These are phyloP conservation scores for Halophytophthora batemanensis DNA, from an alignment of 352 stramenopile species.

Conservation along the genomic window DNA sequence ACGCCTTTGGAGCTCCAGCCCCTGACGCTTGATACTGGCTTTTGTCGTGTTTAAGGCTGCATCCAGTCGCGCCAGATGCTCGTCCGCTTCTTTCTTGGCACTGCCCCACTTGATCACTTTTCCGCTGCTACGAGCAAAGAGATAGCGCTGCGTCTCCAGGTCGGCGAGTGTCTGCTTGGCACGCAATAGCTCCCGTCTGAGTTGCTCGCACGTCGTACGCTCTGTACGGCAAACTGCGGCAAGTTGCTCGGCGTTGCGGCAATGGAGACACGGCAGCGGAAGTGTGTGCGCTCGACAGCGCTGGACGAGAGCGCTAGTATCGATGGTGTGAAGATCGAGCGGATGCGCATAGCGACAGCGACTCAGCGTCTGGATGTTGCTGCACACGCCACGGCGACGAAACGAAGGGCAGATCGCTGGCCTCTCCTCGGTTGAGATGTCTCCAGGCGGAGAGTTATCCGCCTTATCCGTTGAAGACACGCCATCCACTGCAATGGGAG, in stretches of 20 bases:
- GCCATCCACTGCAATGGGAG: neutral
- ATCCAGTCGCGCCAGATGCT: slow-evolving; percentile 35
- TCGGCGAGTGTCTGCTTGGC: slow-evolving; percentile 39
- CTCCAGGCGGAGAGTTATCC: neutral
- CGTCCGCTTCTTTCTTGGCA: slow-evolving; percentile 44
- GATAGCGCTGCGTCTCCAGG: slow-evolving; percentile 38
- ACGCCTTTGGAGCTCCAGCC: slow-evolving; percentile 12
- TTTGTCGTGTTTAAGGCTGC: slow-evolving; percentile 11
- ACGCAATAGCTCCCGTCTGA: slow-evolving; percentile 35
- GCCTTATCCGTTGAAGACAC: neutral
- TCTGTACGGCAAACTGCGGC: slow-evolving; percentile 21
- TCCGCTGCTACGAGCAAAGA: slow-evolving; percentile 41
- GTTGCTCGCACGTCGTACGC: slow-evolving; percentile 10
- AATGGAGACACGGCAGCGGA: slow-evolving; percentile 57
- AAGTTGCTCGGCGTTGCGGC: slow-evolving; percentile 30
- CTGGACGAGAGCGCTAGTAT: slow-evolving; percentile 33
- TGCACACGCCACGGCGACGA: slow-evolving; percentile 40
- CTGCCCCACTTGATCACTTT: slow-evolving; percentile 60
- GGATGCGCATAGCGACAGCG: slow-evolving; percentile 65
- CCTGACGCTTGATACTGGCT: slow-evolving; percentile 3
- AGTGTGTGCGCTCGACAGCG: slow-evolving; percentile 56
- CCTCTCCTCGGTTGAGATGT: neutral
- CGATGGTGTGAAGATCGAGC: slow-evolving; percentile 44
- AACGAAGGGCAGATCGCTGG: slow-evolving; percentile 52
- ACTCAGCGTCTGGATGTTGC: slow-evolving; percentile 56